These are phyloP conservation scores for Periglandula ipomoeae DNA, from an alignment of 2,329 filamentous ascomycete species.

Conservation along the genomic window DNA sequence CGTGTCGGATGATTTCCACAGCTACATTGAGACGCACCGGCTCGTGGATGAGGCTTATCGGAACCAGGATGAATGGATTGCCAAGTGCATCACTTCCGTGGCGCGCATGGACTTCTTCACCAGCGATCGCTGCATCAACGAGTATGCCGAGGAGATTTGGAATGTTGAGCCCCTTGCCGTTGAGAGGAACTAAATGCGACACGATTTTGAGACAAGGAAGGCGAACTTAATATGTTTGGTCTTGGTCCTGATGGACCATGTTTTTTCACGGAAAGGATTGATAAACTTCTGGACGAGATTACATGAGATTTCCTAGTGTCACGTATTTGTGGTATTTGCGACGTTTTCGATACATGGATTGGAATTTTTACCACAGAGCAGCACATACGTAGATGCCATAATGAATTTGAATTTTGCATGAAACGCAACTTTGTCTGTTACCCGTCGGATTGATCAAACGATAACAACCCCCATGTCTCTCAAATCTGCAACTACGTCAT, in stretches of 20 bases:
- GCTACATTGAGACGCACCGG: conserved; percentile 83
- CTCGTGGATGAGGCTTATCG: conserved; percentile 88
- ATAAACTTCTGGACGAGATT: background rate
- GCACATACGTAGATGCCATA: background rate
- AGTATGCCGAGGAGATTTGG: conserved; percentile 97
- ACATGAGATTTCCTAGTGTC: background rate
- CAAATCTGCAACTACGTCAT: background rate
- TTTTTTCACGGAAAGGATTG: background rate
- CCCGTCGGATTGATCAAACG: background rate
- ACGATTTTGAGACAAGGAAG: too few species aligned
- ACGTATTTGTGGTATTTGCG: background rate
- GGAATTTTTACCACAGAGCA: background rate
- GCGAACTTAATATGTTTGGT: too few species aligned
- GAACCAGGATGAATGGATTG: conserved; percentile 87
- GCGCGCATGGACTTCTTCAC: conserved; percentile 96
- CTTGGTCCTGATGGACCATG: too few species aligned
- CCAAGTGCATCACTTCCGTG: conserved; percentile 81
- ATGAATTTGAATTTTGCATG: background rate
- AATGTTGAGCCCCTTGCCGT: conserved; percentile 74
- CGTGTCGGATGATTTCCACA: conserved; percentile 94
- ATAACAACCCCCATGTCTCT: too few species aligned
- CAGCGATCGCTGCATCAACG: conserved; percentile 88
- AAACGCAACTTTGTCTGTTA: background rate
- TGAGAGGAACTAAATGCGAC: conserved; percentile 14
- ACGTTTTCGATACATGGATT: background rate